Conservation (phyloP, 192 early-diverging fungal genomes). For the Dissophora globulifera region DNA sequence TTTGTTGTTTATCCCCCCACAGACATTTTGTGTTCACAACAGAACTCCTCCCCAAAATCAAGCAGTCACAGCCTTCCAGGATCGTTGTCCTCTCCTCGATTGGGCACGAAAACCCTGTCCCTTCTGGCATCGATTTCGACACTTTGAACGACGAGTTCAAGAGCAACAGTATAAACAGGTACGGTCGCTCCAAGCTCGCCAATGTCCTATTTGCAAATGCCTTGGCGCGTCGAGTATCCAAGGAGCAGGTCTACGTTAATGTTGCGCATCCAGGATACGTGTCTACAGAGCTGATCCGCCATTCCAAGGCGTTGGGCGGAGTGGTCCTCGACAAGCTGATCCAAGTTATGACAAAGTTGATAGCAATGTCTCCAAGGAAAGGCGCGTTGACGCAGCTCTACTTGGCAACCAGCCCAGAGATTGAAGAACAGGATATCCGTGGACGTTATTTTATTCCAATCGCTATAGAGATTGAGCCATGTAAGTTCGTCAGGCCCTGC, state of each 20-base stretch:
- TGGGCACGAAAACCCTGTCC: slow-evolving; percentile 5
- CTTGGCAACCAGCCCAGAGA: slow-evolving; percentile 61
- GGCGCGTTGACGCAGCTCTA: slow-evolving; percentile 60
- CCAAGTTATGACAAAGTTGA: neutral
- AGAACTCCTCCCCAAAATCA: slow-evolving; percentile 39
- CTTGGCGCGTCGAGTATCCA: slow-evolving; percentile 47
- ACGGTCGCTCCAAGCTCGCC: slow-evolving; percentile 63
- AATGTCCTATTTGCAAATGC: slow-evolving; percentile 59
- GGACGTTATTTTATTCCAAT: slow-evolving; percentile 37
- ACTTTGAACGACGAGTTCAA: slow-evolving; percentile 45
- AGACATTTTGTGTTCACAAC: slow-evolving; percentile 47
- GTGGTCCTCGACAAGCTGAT: neutral
- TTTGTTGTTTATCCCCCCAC: neutral
- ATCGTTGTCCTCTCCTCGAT: slow-evolving; percentile 55
- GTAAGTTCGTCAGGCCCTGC: slow-evolving; percentile 2
- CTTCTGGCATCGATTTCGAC: slow-evolving; percentile 48
- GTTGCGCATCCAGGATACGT: slow-evolving; percentile 20
- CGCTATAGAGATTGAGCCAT: slow-evolving; percentile 13
- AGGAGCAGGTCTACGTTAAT: slow-evolving; percentile 37
- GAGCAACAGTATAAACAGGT: slow-evolving; percentile 11
- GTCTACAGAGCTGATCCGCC: neutral
- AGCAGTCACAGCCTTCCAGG: slow-evolving; percentile 49
- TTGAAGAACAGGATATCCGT: slow-evolving; percentile 52
- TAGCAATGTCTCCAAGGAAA: slow-evolving; percentile 21
- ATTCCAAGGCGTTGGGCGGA: neutral